Evolutionary conservation across 257 asterid species (phyloP), one percentile per base, ranked within the genome.

Genomic region (Fraxinus americana): DNA sequence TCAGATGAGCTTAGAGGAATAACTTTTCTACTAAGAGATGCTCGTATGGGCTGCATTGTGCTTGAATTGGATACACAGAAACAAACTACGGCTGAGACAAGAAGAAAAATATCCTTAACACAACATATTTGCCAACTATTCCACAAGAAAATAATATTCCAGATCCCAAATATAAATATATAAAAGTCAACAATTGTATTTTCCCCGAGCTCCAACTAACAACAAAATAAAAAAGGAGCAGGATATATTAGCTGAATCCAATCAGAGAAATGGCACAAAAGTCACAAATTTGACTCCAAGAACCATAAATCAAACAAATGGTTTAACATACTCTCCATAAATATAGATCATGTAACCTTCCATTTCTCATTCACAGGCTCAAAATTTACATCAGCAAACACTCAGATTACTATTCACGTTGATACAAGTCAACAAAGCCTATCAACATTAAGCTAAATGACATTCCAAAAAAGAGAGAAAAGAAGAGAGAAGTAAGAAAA

Each of bases 371-470:
- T 35, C 39, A 61, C 12, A 41, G 50, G 12, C 4, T 41, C 50
- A 3, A 43, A 43, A 43, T 43, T 43, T 13, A 12, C 52, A 43
- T 43, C 17, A 2, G 52, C 1, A 43, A 43, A 43, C 52, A 43
- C 72, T 39, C 67, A 75, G 27, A 63, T 75, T 57, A 32, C 54
- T 34, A 71, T 70, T 71, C 75, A 76, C 63, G 67, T 50, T 80
- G 73, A 52, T 39, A 12, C 52, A 12, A 12, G 16, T 43, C 52
- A 43, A 43, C 52, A 11, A 43, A 12, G 52, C 52, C 16, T 3
- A 63, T 48, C 69, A 63, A 65, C 36, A 34, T 48, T 5, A 61
- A 25, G 27, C 27, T 25, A 25, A 11, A 17, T 8, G 23, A 70
- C 3, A 16, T 48, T 48, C 54, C 54, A 25, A 25, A 25, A 25